Evolutionary conservation across 768 basidiomycete species (phyloP), one percentile per base, ranked within the genome.

Genomic region (Russula griseocarnosa): DNA sequence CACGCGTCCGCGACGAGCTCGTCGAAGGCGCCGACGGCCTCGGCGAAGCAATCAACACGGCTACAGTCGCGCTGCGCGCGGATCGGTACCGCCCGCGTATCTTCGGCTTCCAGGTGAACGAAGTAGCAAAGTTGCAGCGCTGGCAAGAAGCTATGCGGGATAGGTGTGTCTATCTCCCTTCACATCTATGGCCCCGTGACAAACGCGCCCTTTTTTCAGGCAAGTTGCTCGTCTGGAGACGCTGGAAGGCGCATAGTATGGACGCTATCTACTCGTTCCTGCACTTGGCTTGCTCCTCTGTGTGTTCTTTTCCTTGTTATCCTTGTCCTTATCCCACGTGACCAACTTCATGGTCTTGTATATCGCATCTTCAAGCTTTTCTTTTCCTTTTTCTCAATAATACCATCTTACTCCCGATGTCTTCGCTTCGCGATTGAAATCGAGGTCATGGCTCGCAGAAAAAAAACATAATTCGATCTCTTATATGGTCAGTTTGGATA

Each of bases 71-170:
- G 9, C 71, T 90, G 61, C 96, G 96, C 76, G 92, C 92, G 30
- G 97, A 98, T 72, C 75, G 93, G 68, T 95, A 97, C 74, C 81
- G 91, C 59, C 95, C 96, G 36, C 86, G 87, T 72, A 95, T 98
- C 58, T 98, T 98, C 75, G 97, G 97, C 1, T 99, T 99, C 82
- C 92, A 94, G 76, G 79, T 98, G 40, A 84, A 98, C 71, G 97
- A 98, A 78, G 87, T 84, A 64, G 96, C 96, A 20, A 95, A 89
- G 75, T 75, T 97, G 69, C 90, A 94, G 73, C 80, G 95, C 70
- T 99, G 97, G 97, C 93, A 98, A 75, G 92, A 94, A 76, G 95
- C 92, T 4, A 83, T 89, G 42, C 77, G 96, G 59, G 95, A 98
- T 75, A 82, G 83, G 93, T 89, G 65, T 63, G 85, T 79, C 51